phyloP scores from a whole-genome alignment of 208 protist genomes.

The Crithidia bombi region DNA sequence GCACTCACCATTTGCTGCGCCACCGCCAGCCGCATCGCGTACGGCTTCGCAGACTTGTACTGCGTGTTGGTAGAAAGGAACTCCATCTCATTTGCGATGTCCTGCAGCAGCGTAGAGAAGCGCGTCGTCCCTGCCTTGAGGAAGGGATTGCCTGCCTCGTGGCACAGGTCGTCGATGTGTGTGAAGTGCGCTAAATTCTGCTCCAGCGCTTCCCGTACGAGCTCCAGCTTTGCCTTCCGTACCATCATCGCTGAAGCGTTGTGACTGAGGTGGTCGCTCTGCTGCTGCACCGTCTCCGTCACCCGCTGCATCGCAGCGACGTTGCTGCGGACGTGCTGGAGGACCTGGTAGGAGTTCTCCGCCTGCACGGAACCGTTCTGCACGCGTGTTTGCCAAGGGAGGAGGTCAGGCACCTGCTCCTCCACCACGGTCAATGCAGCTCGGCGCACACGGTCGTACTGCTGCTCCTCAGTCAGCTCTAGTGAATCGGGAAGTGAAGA shows the following conservation, averaged over 20 bases:
- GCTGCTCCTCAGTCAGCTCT: slow-evolving; percentile 12
- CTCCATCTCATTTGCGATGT: slow-evolving; percentile 77
- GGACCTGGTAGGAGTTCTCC: slow-evolving; percentile 50
- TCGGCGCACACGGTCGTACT: slow-evolving; percentile 17
- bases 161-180: slow-evolving; percentile 74
- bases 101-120: slow-evolving; percentile 76
- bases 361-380: slow-evolving; percentile 45
- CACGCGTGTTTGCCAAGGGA: slow-evolving; percentile 50
- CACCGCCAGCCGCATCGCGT: slow-evolving; percentile 63
- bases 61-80: slow-evolving; percentile 68
- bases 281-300: slow-evolving; percentile 72
- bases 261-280: slow-evolving; percentile 73
- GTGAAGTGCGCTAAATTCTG: slow-evolving; percentile 78
- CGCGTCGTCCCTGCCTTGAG: slow-evolving; percentile 65
- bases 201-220: slow-evolving; percentile 73
- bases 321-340: slow-evolving; percentile 47
- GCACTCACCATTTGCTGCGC: slow-evolving; percentile 63
- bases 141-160: slow-evolving; percentile 65
- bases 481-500: too few relatives aligned
- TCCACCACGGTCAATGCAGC: slow-evolving; percentile 43
- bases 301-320: slow-evolving; percentile 70
- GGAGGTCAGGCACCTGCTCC: slow-evolving; percentile 50
- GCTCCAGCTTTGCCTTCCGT: slow-evolving; percentile 76
- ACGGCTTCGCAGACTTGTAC: slow-evolving; percentile 81
- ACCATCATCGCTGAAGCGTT: slow-evolving; percentile 80